Evolutionary conservation across 345 rosid genomes (phyloP), one percentile per base, ranked within the genome.

Genomic region (Citrus reticulata): DNA sequence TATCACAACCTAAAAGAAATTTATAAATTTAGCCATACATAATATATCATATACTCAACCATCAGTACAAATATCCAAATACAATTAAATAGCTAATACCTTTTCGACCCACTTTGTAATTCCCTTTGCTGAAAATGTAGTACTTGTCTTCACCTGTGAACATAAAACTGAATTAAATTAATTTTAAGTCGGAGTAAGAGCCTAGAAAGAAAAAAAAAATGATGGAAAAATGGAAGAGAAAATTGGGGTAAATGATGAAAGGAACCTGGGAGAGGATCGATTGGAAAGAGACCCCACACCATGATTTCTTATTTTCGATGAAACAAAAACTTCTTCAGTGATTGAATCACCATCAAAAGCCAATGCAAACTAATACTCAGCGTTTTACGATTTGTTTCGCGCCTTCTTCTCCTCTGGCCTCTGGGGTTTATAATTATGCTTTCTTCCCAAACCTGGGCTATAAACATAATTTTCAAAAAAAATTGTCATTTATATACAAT

Each of bases 201-300:
- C 35, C 0, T 5, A 11, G 25, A 68, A 19, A 19, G 2, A 7
- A 13, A 34, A 60, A 73, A 73, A 24, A 2, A 39, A 39, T 9
- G 7, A 20, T 57, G 29, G 22, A 62, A 66, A 14, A 40, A 25
- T 40, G 46, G 29, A 39, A 22, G 46, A 51, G 35, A 1, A 46
- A 35, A 54, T 5, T 54, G 22, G 58, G 22, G 22, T 16, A 54
- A 54, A 54, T 54, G 57, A 35, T 24, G 22, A 51, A 51, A 35
- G 40, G 61, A 61, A 87, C 97, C 96, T 90, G 93, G 85, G 29
- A 85, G 91, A 73, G 92, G 87, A 81, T 91, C 98, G 67, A 72
- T 87, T 54, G 98, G 95, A 77, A 89, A 85, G 78, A 93, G 83
- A 73, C 86, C 90, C 97, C 98, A 94, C 65, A 94, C 97, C 98